phyloP scores from a whole-genome alignment of 495 filamentous ascomycete genomes.

The Aspergillus campestris region DNA sequence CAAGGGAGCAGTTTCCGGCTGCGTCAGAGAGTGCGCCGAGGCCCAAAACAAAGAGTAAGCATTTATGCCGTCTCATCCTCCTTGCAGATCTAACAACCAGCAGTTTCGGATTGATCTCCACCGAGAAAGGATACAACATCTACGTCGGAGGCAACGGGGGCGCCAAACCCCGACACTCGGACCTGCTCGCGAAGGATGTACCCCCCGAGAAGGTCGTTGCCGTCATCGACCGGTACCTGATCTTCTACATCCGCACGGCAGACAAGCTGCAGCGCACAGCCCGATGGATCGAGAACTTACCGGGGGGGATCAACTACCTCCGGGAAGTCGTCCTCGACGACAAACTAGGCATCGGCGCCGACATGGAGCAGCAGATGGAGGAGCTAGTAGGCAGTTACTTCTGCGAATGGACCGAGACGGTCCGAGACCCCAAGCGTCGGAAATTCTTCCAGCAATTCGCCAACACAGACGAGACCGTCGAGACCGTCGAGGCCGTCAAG shows the following conservation, averaged over 20 bases:
- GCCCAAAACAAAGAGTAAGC: slow-evolving; percentile 89
- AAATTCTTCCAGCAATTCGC: slow-evolving; percentile 79
- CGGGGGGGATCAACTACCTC: slow-evolving; percentile 81
- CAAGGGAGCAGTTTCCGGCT: slow-evolving; percentile 88
- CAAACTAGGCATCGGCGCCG: slow-evolving; percentile 77
- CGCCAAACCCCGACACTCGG: slow-evolving; percentile 74
- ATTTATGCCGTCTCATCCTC: not conserved
- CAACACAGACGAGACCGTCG: slow-evolving; percentile 68
- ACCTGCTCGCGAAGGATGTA: slow-evolving; percentile 87
- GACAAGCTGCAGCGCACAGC: slow-evolving; percentile 93
- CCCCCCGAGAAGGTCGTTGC: slow-evolving; percentile 77
- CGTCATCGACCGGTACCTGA: slow-evolving; percentile 84
- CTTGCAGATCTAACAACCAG: slow-evolving; percentile 7
- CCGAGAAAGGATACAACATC: slow-evolving; percentile 93
- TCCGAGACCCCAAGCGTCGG: slow-evolving; percentile 58
- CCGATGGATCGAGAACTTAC: slow-evolving; percentile 82
- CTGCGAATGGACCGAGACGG: slow-evolving; percentile 90
- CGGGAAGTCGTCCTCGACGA: slow-evolving; percentile 80
- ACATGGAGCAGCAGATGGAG: slow-evolving; percentile 86
- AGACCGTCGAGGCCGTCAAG: slow-evolving; percentile 60
- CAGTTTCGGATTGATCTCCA: slow-evolving; percentile 88
- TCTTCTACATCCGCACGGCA: slow-evolving; percentile 95
- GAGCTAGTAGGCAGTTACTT: slow-evolving; percentile 82
- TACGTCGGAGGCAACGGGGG: slow-evolving; percentile 92
- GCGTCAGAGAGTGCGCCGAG: slow-evolving; percentile 90